These are phyloP conservation scores for Lactarius quietus DNA, from an alignment of 768 basidiomycete genomes.

Conservation along the genomic window DNA sequence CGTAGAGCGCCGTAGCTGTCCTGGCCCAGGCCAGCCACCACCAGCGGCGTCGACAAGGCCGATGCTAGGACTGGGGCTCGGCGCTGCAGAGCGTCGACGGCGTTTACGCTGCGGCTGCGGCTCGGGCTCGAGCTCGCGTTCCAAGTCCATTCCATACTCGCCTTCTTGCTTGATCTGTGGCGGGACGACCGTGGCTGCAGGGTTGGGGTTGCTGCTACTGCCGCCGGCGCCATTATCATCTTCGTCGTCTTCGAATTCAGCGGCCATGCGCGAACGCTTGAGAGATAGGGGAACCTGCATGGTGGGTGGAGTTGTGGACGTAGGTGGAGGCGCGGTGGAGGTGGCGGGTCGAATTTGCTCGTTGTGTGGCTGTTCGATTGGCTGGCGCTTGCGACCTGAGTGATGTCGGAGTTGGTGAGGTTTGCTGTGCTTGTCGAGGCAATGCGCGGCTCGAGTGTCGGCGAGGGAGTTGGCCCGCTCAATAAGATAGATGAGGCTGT, in stretches of 20 bases:
- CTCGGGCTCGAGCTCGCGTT: neutral
- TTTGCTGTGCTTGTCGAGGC: neutral
- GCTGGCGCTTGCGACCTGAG: neutral
- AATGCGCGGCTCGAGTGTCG: neutral
- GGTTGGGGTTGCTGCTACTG: neutral
- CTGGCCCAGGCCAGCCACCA: neutral
- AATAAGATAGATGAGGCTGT: neutral
- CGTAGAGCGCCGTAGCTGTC: constrained; percentile 10
- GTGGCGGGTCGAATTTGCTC: neutral
- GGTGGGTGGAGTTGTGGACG: neutral
- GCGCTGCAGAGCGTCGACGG: constrained; percentile 2
- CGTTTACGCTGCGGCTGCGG: constrained; percentile 3
- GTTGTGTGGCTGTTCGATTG: neutral
- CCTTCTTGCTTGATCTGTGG: neutral
- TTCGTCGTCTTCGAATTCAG: neutral
- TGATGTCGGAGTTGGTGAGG: neutral
- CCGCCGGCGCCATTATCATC: neutral
- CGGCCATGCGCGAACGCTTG: constrained; percentile 6
- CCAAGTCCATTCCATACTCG: neutral
- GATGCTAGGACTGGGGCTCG: neutral
- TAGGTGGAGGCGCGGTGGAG: neutral
- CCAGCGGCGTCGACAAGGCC: neutral
- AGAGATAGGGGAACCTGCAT: neutral
- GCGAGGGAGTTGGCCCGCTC: neutral
- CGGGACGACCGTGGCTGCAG: neutral